Evolutionary conservation across 2,329 filamentous ascomycete species (phyloP), one percentile per base, ranked within the genome.

Genomic region (Xylariaceae sp.): DNA sequence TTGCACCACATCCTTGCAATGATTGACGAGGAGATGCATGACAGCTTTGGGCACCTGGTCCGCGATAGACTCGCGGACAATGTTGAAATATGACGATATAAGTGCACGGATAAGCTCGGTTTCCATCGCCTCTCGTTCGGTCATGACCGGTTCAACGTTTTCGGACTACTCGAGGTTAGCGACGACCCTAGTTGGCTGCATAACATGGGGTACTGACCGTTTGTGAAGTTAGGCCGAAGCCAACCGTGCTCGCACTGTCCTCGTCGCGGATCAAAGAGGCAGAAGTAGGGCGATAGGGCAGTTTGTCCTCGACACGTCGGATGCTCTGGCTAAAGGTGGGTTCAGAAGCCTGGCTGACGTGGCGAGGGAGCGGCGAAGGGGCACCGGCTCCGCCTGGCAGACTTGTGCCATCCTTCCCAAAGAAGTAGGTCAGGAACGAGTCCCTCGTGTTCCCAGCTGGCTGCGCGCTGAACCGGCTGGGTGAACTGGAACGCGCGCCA

Each of bases 31-130:
- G 32, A 98, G 78, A 62, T 98, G 92, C 92, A 98, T 98, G 53
- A 98, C 85, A 4, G 92, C 92, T 69, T 98, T 98, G 51, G 92
- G 92, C 9, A 98, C 92, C 67, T 97, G 90, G 61, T 98, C 92
- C 31, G 90, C 90, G 55, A 96, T 95, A n/a, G 88, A 90, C 66
- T 98, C 92, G 47, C 92, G 86, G 32, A 98, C 92, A 57, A 98
- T 98, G 63, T 95, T 94, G 73, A 98, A 98, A 71, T 98, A 98
- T 1, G 89, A 96, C 21, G 87, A 94, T 62, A 98, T 98, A 40
- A 98, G 78, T 32, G 89, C 86, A 32, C 90, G 85, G 61, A 98
- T 98, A 28, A 98, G 80, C 65, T 98, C 92, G 8, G 92, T 97
- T 68, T 98, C 92, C 70, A 98, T 85, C 31, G 88, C 85, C 68